Base-by-base conservation (phyloP, 306 rosid species). In the Glycine latifolia region DNA sequence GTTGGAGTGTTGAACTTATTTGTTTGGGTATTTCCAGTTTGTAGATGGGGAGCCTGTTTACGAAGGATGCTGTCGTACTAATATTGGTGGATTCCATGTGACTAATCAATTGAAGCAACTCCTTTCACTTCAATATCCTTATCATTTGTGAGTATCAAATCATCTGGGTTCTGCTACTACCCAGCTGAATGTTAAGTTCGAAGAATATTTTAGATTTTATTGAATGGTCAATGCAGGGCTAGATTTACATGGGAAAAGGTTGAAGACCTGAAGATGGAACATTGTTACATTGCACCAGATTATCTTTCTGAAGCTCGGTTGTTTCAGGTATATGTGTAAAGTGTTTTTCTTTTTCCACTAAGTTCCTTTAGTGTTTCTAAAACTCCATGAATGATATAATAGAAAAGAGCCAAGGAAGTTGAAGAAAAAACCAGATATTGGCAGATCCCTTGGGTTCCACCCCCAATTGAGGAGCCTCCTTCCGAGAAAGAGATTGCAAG, bases 371-470 rank as follows among this genome's bases (percentile, higher is more conserved):
- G 72, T 55, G 71, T 71, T 49, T 78, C 73, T 41, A 72, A 63
- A 86, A 49, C n/a, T 33, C 26, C 56, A 54, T 63, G 71, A 55
- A 17, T 52, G 31, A 78, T 56, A 71, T 15, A 58, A 63, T 73
- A 92, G 96, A 88, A 74, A 49, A 90, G 89, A 78, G 65, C 85
- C 60, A 85, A 89, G 78, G 89, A 91, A 85, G 94, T 90, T 17
- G 96, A 88, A 85, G 90, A 85, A 62, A 91, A 86, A 88, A 89
- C 84, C 74, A 91, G 94, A 88, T 79, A 61, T 54, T 93, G 96
- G 96, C 96, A 89, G 86, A 90, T 93, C 71, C 97, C 97, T 56
- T 91, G 97, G 95, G 83, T 89, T 79, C 94, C 95, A 10, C 95
- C 96, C 46, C 95, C 97, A 14, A 86, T 48, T 68, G 96, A 92